Evolutionary conservation across 2,329 filamentous ascomycete species (phyloP), one percentile per base, ranked within the genome.

Genomic region (Tothia fuscella): DNA sequence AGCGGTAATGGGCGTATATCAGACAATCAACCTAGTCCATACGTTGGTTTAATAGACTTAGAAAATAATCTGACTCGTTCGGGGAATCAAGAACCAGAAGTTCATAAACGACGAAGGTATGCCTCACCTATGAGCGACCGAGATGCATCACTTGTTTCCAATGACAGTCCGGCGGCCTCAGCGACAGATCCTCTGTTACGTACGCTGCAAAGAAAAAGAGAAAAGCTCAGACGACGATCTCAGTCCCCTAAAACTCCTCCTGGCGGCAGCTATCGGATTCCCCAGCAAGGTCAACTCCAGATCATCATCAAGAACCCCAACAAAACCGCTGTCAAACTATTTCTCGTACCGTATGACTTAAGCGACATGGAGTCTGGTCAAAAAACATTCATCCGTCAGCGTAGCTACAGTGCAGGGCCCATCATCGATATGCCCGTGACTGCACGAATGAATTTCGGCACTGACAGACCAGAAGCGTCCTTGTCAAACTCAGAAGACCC

Each of bases 221-320:
- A 66, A 46, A 80, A 74, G 48, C 71, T 80, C 39, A 69, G 74
- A 22, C 16, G 26, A 24, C 25, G 41, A 40, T 70, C 75, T 5
- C 62, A 67, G 22, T 71, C 69, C 20, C 38, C 76, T 1, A 78
- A 74, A 59, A 76, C 80, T 13, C 84, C 87, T 1, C 82, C 85
- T 0, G 86, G 87, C 6, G 89, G 91, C 26, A 85, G 83, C 54
- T 98, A 96, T 58, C 80, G 91, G 32, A 94, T 98, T 41, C 91
- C 91, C 0, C 80, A 91, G 54, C 82, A 88, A 58, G 91, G 91
- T 0, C 91, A 96, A 60, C 68, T 98, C 12, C 91, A 98, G 53
- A 93, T 98, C 48, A 81, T 98, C 47, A 85, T 98, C 58, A 96
- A 96, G 59, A 98, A 96, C 53, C 89, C 88, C 13, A 94, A 96